These are phyloP conservation scores for Platanthera zijinensis DNA, from an alignment of 106 monocot species.

Conservation along the genomic window DNA sequence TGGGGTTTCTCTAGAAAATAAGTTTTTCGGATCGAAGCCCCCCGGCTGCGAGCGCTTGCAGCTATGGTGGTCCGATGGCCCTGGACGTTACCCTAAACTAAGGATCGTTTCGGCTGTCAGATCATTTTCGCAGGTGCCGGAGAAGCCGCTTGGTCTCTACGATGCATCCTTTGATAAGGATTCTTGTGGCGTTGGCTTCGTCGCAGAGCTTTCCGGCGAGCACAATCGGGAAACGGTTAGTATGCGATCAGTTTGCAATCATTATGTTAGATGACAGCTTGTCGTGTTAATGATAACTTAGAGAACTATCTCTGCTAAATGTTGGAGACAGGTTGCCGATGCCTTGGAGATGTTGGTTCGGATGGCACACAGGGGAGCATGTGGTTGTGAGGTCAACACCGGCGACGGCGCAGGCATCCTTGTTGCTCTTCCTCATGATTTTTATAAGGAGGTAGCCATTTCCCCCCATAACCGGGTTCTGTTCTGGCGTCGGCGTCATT, in stretches of 20 bases:
- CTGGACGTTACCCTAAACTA: slow-evolving; percentile 30
- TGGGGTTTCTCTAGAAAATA: slow-evolving; percentile 25
- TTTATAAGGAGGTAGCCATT: slow-evolving; percentile 53
- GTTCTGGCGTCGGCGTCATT: not conserved
- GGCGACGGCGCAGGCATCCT: slow-evolving; percentile 99
- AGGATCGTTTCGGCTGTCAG: slow-evolving; percentile 40
- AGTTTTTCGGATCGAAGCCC: slow-evolving; percentile 41
- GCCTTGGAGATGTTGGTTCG: slow-evolving; percentile 91
- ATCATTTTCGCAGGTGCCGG: slow-evolving; percentile 83
- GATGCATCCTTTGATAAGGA: slow-evolving; percentile 88
- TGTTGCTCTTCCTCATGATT: slow-evolving; percentile 81
- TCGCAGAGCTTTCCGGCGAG: slow-evolving; percentile 88
- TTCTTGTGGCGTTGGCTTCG: slow-evolving; percentile 93
- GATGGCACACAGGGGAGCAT: slow-evolving; percentile 97
- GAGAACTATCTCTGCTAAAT: not conserved
- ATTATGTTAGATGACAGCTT: not conserved
- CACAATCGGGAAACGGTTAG: slow-evolving; percentile 72
- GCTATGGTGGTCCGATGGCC: slow-evolving; percentile 51
- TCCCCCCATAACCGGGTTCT: slow-evolving; percentile 2
- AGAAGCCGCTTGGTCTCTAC: slow-evolving; percentile 89
- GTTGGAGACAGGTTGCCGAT: slow-evolving; percentile 56
- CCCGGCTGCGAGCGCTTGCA: slow-evolving; percentile 36
- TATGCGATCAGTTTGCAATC: not conserved
- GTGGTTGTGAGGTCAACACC: slow-evolving; percentile 94
- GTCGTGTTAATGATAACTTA: not conserved